Evolutionary conservation across 1,284 basidiomycete species (phyloP), one percentile per base, ranked within the genome.

Genomic region (Sanghuangporus baumii): DNA sequence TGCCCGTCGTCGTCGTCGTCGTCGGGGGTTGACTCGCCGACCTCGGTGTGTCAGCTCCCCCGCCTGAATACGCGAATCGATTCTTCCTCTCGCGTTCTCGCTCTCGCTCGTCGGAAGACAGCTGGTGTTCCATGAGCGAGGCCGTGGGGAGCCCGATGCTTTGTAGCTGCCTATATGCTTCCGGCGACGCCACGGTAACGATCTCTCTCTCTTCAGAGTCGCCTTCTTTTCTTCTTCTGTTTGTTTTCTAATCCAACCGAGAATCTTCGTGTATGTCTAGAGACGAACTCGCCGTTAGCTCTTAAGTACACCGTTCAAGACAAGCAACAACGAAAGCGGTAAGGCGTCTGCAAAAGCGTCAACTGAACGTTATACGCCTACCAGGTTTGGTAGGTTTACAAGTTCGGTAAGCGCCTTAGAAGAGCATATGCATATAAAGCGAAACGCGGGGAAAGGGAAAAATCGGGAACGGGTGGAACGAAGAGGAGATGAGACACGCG

Each of bases 21-120:
- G 78, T 74, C 3, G 87, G 87, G 16, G 87, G 87, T 69, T 89
- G 87, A 71, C 84, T 86, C 1, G 87, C 81, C 43, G 87, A 87
- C 64, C 87, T 77, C 71, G 73, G 71, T 58, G 75, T 73, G 66
- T 76, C 75, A 38, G 72, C 65, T 47, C 71, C 71, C 47, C 41
- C 50, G 20, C 50, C 50, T 62, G 78, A 75, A 57, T 73, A 73
- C 58, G 82, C 76, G 72, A 87, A 86, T 64, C 85, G 79, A 73
- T 83, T 85, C 70, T 75, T 79, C 67, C 82, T 81, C 43, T 46
- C 43, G 16, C 43, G 43, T 31, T 31, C 26, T 31, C 26, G 26
- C 26, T 79, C 77, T 6, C 48, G 41, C 11, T 64, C 63, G 20
- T 59, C 37, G 57, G 37, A 37, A 16, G 55, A 41, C 7, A 62